phyloP scores from a whole-genome alignment of 2,329 filamentous ascomycete genomes.

The Aureobasidium melanogenum region DNA sequence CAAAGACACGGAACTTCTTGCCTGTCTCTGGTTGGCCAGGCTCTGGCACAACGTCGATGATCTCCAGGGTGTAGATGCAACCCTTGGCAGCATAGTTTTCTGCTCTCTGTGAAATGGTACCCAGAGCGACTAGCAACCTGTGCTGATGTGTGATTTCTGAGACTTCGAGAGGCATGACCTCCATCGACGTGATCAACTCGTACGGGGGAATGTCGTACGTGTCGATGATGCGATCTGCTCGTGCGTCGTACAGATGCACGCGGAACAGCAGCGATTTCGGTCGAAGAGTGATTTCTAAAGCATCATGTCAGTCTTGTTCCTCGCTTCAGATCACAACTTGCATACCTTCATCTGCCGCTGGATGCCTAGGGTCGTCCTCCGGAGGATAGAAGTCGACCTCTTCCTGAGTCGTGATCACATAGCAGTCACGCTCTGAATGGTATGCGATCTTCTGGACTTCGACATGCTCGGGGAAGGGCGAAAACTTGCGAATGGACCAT shows the following conservation, averaged over 20 bases:
- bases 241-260: conserved; percentile 70
- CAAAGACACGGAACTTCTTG: conserved; percentile 73
- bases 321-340: not conserved
- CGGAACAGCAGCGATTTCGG: conserved; percentile 64
- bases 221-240: conserved; percentile 71
- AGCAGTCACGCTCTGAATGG: conserved; percentile 64
- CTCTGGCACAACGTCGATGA: conserved; percentile 85
- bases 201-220: conserved; percentile 61
- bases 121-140: conserved; percentile 71
- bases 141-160: conserved; percentile 87
- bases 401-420: conserved; percentile 64
- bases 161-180: conserved; percentile 76
- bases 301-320: conserved; percentile 13
- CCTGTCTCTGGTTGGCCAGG: conserved; percentile 79
- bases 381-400: conserved; percentile 70
- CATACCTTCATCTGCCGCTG: conserved; percentile 66
- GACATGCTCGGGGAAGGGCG: conserved; percentile 44
- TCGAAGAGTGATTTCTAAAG: conserved; percentile 43
- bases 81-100: conserved; percentile 85
- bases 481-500: conserved; percentile 64
- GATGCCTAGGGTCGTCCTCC: conserved; percentile 73
- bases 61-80: conserved; percentile 80
- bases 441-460: conserved; percentile 69
- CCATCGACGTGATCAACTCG: conserved; percentile 73
- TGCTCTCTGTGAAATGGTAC: conserved; percentile 76